Conservation (phyloP, 495 filamentous ascomycete species). For the Penicillium bovifimosum region DNA sequence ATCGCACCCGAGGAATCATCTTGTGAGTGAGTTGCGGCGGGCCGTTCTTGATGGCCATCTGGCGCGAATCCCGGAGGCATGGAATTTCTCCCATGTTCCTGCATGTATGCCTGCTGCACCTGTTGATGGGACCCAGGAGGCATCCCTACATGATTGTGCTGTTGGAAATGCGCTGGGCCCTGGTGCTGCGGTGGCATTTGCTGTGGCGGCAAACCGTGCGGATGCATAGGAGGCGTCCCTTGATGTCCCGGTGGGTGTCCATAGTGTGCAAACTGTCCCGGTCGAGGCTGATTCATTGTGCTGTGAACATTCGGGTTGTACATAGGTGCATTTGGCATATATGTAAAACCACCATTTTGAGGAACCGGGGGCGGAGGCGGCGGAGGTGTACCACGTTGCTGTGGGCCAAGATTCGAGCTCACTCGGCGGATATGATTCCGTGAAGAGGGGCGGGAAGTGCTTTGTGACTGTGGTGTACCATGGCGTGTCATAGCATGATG, state of each 20-base stretch:
- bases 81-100: conserved; percentile 58
- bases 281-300: conserved; percentile 36
- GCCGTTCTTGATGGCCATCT: conserved; percentile 40
- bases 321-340: conserved; percentile 79
- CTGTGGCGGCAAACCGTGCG: conserved; percentile 30
- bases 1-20: conserved; percentile 35
- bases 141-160: conserved; percentile 33
- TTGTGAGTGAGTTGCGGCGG: conserved; percentile 32
- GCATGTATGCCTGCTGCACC: conserved; percentile 58
- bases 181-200: conserved; percentile 31
- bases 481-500: conserved; percentile 70
- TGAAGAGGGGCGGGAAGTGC: conserved; percentile 72
- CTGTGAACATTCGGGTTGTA: conserved; percentile 66
- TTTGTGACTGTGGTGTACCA: conserved; percentile 74
- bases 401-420: conserved; percentile 69
- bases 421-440: conserved; percentile 70
- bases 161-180: conserved; percentile 37
- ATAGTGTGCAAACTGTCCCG: conserved; percentile 45
- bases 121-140: conserved; percentile 47
- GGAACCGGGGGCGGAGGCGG: conserved; percentile 56
- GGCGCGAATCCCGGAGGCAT: conserved; percentile 47
- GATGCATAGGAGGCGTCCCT: conserved; percentile 27
- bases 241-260: conserved; percentile 38
- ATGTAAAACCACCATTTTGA: conserved; percentile 67
- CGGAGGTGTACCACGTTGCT: conserved; percentile 51